Base-by-base conservation (phyloP, 768 basidiomycete genomes). In the Tricholoma sp. region DNA sequence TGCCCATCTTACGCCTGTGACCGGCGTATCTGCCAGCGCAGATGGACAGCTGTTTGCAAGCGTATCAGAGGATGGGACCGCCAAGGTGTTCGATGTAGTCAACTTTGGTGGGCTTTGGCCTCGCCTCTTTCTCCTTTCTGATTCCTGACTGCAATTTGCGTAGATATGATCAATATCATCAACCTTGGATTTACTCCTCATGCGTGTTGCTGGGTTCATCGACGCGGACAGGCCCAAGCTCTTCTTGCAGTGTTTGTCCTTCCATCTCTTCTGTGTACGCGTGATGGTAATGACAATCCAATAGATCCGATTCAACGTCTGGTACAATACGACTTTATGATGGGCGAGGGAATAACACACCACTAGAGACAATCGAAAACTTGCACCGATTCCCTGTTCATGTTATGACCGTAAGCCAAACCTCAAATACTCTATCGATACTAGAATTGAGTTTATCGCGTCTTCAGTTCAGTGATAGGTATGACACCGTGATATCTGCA, bases 141-240 rank as follows among this genome's bases (percentile, higher is more conserved):
- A 18, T 18, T 43, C 46, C 56, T 60, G 12, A 55, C 19, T 35
- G 31, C 32, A 35, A 46, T 32, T 35, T 16, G 50, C 16, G 41
- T 63, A 98, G 96, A 99, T 70, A 98, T 98, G 96, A 98, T 98
- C 66, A 98, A 97, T 70, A 97, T 98, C 72, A 83, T 99, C 59
- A 91, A 93, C 67, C 78, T 99, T 51, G 88, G 83, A 1, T 98
- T 84, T 67, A 81, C 77, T 18, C 97, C 97, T 9, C 86, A 87
- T 60, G 79, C 92, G 10, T 96, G 93, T 66, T 95, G 93, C 68
- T 99, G 96, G 96, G 89, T 98, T 5, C 97, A 99, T 71, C 79
- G 78, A 58, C 83, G 89, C 19, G 94, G 93, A 49, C 86, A 95
- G 64, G 93, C 90, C 0, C 89, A 92, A 67, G 86, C 88, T 16